phyloP scores from a whole-genome alignment of 169 alveolate species.

The Cryptosporidium felis region DNA sequence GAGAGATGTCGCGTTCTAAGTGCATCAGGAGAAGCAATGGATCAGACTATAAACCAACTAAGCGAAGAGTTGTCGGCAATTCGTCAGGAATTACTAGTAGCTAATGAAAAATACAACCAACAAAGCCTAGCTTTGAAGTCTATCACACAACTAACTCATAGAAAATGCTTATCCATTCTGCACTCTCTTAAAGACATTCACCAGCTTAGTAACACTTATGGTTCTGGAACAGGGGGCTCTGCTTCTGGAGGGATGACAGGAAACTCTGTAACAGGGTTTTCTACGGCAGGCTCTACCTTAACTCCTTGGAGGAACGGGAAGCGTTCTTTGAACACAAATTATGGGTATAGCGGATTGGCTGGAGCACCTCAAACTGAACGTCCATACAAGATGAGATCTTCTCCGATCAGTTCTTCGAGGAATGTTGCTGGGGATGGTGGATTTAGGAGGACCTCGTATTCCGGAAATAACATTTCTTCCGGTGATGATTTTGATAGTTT shows the following conservation, averaged over 20 bases:
- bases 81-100: constrained; percentile 24
- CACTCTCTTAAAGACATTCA: constrained; percentile 52
- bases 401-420: constrained; percentile 49
- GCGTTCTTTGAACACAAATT: constrained; percentile 21
- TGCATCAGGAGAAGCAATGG: constrained; percentile 69
- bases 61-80: constrained; percentile 44
- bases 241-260: not conserved
- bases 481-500: constrained; percentile 31
- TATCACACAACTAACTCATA: constrained; percentile 44
- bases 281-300: not conserved
- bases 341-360: not conserved
- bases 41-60: constrained; percentile 32
- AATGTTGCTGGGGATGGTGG: not conserved
- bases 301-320: constrained; percentile 67
- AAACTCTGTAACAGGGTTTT: not conserved
- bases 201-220: constrained; percentile 34
- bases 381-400: constrained; percentile 63
- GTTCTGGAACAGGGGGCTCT: not conserved
- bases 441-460: not conserved
- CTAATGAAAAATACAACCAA: constrained; percentile 41
- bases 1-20: constrained; percentile 48
- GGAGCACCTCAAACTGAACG: constrained; percentile 60
- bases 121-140: constrained; percentile 57
- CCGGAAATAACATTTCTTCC: not conserved
- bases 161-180: constrained; percentile 48